Base-by-base conservation (phyloP, 768 basidiomycete species). In the Cantharellus anzutake region DNA sequence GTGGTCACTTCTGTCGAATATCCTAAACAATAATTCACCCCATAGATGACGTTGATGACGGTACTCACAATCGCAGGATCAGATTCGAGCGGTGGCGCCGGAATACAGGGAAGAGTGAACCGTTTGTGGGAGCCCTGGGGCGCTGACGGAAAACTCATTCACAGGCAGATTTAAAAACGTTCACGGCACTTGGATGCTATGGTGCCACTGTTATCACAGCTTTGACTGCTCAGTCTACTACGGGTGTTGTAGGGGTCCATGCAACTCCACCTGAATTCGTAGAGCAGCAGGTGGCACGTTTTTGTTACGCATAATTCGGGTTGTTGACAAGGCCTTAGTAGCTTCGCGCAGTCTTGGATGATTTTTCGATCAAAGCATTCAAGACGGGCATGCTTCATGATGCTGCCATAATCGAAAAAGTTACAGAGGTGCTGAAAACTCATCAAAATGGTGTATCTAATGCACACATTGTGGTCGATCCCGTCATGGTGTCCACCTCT, bases 351-450 rank as follows among this genome's bases (percentile, higher is more conserved):
- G 78, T 96, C 2, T 67, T 93, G 37, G 74, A 76, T 7, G 92
- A 96, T 67, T 76, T 88, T 42, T 70, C 80, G 3, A 72, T 88
- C 5, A 71, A 75, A 42, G 84, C 81, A 1, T 79, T 96, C 64
- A 97, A 97, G 70, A 86, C 85, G 0, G 92, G 93, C 7, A 94
- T 96, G 93, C 75, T 97, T 0, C 83, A 76, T 65, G 78, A 83
- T 61, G 73, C 76, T 0, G 73, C 71, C 0, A 80, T 74, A 51
- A 78, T 79, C 34, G 70, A 67, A 5, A 73, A 76, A 0, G 75
- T 89, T 2, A 76, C 78, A 2, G 62, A 69, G 2, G 11, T 11
- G 11, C 11, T 48, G 11, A 48, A 11, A 11, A 48, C 11, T 29
- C 63, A 0, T 71, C 74, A 62, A 79, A 37, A 75, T 65, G n/a